Evolutionary conservation across 495 filamentous ascomycete genomes (phyloP), one percentile per base, ranked within the genome.

Genomic region (Lophiostoma macrostomum): DNA sequence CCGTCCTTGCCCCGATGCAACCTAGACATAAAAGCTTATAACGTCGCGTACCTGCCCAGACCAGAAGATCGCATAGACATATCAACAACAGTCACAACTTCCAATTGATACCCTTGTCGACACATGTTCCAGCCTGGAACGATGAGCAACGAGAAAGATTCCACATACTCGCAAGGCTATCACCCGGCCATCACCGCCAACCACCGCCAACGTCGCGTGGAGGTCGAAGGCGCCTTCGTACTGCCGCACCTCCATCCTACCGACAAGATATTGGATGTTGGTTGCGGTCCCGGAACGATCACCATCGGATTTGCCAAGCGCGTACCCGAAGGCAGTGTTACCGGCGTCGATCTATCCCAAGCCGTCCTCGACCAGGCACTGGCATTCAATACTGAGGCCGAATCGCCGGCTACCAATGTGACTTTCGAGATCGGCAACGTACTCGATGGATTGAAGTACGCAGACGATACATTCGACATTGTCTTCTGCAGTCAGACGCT

Each of bases 221-320:
- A 63, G 32, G 75, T 75, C 49, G 76, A 74, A 14, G 74, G 75
- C 18, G 62, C 71, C 34, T 77, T 78, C 66, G 12, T 84, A 8
- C 65, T 81, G 4, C 72, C 70, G 1, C 67, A 74, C 49, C 56
- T 84, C 44, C 62, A 63, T 18, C 71, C 75, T 0, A 34, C 67
- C 39, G 71, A 72, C 63, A 64, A 70, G 4, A 75, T 82, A 24
- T 73, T 83, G 18, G 80, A 82, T 51, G 69, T 82, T 28, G 79
- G 80, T 27, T 82, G 79, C 60, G 78, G 80, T 13, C 78, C 77
- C 0, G 79, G 78, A 12, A 76, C 71, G 16, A 82, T 84, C 41
- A 81, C 79, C 1, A 60, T 71, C 4, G 76, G 74, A 31, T 60
- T 82, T 11, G 76, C 77, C 11, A 47, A 53, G 4, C 61, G 71